phyloP scores from a whole-genome alignment of 768 basidiomycete genomes.

The Pholiota microspora region DNA sequence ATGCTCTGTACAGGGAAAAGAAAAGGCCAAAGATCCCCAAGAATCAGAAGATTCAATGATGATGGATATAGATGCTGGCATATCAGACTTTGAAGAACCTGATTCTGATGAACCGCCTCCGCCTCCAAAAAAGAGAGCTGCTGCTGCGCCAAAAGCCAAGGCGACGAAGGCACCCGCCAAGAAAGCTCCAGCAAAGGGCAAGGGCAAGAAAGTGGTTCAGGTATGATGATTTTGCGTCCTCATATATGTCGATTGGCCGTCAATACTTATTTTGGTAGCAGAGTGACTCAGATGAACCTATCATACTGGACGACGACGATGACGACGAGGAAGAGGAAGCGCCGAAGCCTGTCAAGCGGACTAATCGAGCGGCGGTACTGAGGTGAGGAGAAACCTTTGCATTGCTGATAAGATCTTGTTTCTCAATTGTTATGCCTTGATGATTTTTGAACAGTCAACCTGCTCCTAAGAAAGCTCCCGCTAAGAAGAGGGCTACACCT shows the following conservation, averaged over 20 bases:
- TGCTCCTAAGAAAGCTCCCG: conserved; percentile 38
- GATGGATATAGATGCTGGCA: conserved; percentile 55
- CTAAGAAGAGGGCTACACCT: conserved; percentile 55
- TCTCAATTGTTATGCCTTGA: not conserved
- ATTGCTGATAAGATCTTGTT: too few species aligned
- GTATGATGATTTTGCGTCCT: not conserved
- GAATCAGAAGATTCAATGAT: conserved; percentile 76
- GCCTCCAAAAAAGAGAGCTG: conserved; percentile 42
- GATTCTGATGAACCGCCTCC: conserved; percentile 45
- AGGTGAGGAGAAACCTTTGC: conserved; percentile 38
- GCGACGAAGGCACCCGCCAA: conserved; percentile 40
- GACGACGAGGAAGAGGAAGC: conserved; percentile 47
- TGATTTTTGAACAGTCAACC: conserved; percentile 27
- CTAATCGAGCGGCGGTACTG: conserved; percentile 61
- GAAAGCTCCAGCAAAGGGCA: conserved; percentile 23
- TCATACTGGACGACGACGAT: conserved; percentile 57
- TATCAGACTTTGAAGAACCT: conserved; percentile 50
- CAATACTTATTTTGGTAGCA: conserved; percentile 6
- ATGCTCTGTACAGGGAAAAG: conserved; percentile 62
- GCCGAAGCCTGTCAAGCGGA: conserved; percentile 50
- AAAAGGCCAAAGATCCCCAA: conserved; percentile 43
- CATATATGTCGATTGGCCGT: not conserved
- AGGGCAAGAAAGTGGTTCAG: conserved; percentile 15
- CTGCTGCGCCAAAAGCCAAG: conserved; percentile 29
- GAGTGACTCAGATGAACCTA: conserved; percentile 47